A percentile compares a stretch with the other conserved stretches of the same genome.
These are phyloP conservation scores for Lipomyces sp. DNA, from an alignment of 805 yeast species.

Conservation along the genomic window DNA sequence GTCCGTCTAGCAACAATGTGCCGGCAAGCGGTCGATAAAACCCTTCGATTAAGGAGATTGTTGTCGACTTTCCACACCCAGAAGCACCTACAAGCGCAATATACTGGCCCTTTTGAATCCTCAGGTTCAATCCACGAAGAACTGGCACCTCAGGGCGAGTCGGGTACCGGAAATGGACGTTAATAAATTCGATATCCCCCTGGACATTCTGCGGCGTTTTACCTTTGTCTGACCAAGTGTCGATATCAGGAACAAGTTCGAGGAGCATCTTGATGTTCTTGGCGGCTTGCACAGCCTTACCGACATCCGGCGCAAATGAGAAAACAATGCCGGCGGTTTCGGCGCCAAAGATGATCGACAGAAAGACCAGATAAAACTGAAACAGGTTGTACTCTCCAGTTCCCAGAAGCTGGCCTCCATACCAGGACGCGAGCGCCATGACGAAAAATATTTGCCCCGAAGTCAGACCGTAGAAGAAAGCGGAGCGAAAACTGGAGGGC, in stretches of 20 bases:
- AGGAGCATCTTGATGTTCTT: conserved; percentile 45
- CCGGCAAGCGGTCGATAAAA: conserved; percentile 59
- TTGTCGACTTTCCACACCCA: conserved; percentile 68
- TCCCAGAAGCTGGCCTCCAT: conserved; percentile 48
- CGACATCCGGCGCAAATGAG: conserved; percentile 52
- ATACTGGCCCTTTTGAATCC: conserved; percentile 54
- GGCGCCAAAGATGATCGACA: conserved; percentile 50
- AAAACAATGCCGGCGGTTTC: conserved; percentile 52
- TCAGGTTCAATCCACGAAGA: conserved; percentile 56
- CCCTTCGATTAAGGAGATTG: conserved; percentile 58
- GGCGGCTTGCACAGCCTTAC: conserved; percentile 50
- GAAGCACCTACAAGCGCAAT: conserved; percentile 73
- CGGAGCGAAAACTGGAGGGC: conserved; percentile 39
- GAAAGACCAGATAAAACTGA: conserved; percentile 49
- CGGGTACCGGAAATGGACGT: conserved; percentile 45
- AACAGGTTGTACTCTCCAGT: conserved; percentile 44
- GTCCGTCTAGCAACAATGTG: conserved; percentile 57
- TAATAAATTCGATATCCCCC: conserved; percentile 61
- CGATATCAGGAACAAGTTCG: conserved; percentile 46
- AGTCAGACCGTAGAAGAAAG: conserved; percentile 47
- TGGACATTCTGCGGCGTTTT: conserved; percentile 39
- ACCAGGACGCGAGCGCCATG: conserved; percentile 52
- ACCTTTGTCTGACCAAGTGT: conserved; percentile 45
- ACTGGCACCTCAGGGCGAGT: conserved; percentile 47
- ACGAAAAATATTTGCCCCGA: conserved; percentile 51